Evolutionary conservation across 805 yeast genomes (phyloP).

Genomic region (Candida corydali): DNA sequence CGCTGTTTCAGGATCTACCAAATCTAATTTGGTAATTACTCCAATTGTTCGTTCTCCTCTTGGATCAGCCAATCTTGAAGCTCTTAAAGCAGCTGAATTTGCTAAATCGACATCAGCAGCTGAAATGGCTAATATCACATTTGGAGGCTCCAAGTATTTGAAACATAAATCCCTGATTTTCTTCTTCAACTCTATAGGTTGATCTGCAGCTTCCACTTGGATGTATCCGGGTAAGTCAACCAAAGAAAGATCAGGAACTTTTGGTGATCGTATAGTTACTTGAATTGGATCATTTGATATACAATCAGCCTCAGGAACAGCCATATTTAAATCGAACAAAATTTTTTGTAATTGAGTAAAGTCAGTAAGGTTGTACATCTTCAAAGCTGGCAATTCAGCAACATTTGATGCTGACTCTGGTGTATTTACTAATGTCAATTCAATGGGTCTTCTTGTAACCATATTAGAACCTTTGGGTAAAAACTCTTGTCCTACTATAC

Average conservation of each 20-base stretch:
- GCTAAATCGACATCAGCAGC: constrained; percentile 98
- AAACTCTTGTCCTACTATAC: constrained; percentile 97
- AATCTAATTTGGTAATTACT: constrained; percentile 88
- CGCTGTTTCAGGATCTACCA: constrained; percentile 77
- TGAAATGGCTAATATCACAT: constrained; percentile 90
- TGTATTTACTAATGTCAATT: constrained; percentile 84
- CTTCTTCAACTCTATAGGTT: constrained; percentile 77
- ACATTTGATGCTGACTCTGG: constrained; percentile 76
- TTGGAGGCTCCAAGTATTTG: constrained; percentile 83
- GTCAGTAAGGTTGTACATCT: constrained; percentile 77
- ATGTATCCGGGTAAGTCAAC: constrained; percentile 98
- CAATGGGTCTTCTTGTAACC: constrained; percentile 98
- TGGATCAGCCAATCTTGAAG: constrained; percentile 87
- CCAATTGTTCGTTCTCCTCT: constrained; percentile 95
- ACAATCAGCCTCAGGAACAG: constrained; percentile 82
- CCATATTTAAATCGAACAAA: constrained; percentile 84
- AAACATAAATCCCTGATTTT: constrained; percentile 80
- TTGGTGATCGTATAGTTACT: constrained; percentile 82
- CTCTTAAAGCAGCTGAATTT: constrained; percentile 89
- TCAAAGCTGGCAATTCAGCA: constrained; percentile 91
- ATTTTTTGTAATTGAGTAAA: constrained; percentile 85
- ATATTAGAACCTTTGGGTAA: constrained; percentile 95
- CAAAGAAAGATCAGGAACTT: constrained; percentile 82
- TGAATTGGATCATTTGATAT: constrained; percentile 93
- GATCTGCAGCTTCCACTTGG: constrained; percentile 95